Evolutionary conservation across 192 early-diverging fungal species (phyloP).

Genomic region (Coemansia interrupta): DNA sequence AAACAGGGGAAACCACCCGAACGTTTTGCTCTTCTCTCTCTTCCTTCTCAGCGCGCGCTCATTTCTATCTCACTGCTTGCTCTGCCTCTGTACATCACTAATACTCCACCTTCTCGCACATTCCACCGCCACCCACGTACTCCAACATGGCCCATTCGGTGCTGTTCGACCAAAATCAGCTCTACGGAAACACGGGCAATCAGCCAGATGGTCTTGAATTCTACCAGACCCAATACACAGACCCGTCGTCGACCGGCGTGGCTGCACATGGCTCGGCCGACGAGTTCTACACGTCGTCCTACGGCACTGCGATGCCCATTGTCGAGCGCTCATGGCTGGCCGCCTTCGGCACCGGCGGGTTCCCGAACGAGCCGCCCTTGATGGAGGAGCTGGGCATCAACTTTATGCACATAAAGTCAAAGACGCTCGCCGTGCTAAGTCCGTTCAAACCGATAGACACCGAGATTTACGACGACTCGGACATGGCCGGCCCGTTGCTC

Average conservation of each 20-base stretch:
- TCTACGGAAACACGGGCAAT: conserved; percentile 18
- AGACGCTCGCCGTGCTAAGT: conserved; percentile 82
- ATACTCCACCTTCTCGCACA: background rate
- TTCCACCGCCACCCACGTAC: background rate
- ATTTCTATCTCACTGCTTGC: too few relatives aligned
- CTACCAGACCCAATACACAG: conserved; percentile 49
- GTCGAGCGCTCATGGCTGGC: conserved; percentile 53
- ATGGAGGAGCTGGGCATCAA: conserved; percentile 95
- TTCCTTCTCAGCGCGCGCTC: too few relatives aligned
- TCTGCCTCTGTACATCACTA: background rate
- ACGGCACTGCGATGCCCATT: conserved; percentile 44
- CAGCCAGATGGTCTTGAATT: conserved; percentile 46
- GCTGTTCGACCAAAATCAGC: conserved; percentile 47
- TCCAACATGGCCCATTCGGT: conserved; percentile 50
- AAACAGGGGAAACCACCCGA: background rate
- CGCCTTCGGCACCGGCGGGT: conserved; percentile 90
- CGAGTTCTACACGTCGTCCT: conserved; percentile 51
- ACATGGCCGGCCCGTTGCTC: conserved; percentile 90
- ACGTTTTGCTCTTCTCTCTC: background rate
- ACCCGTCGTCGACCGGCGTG: conserved; percentile 26
- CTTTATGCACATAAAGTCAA: conserved; percentile 86
- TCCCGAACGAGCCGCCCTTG: conserved; percentile 88
- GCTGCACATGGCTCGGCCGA: conserved; percentile 37
- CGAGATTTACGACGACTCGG: conserved; percentile 92
- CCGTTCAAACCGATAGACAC: conserved; percentile 70